Evolutionary conservation across 2,329 filamentous ascomycete genomes (phyloP).

Genomic region (Fonsecaea monophora): DNA sequence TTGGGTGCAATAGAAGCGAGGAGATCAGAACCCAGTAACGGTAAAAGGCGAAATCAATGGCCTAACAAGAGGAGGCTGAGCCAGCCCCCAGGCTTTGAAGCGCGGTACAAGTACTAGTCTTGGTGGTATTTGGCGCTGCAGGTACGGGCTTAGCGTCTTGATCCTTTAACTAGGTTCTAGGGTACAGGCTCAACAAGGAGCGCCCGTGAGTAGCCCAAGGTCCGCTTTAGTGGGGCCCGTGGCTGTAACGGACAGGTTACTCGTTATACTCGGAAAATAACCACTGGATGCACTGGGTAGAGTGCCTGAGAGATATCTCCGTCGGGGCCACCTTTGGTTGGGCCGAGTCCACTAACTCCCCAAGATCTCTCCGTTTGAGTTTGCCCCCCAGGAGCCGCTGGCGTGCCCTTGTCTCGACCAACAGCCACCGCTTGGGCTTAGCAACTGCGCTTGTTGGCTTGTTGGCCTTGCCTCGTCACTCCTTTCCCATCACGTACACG

Average conservation of each 20-base stretch:
- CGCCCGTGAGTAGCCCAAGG: neutral
- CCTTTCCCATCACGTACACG: slow-evolving; percentile 21
- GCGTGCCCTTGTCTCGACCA: slow-evolving; percentile 26
- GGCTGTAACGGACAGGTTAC: slow-evolving; percentile 10
- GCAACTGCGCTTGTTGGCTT: slow-evolving; percentile 22
- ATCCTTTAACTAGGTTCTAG: neutral
- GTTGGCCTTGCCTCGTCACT: slow-evolving; percentile 4
- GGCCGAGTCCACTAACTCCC: slow-evolving; percentile 13
- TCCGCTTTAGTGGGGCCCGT: neutral
- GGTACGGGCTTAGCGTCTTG: neutral
- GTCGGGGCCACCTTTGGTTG: slow-evolving; percentile 16
- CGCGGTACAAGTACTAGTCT: neutral
- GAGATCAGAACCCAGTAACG: slow-evolving; percentile 14
- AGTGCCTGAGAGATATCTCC: slow-evolving; percentile 19
- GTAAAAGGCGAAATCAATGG: neutral
- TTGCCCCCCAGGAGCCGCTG: neutral
- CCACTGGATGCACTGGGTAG: neutral
- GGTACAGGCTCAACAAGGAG: neutral
- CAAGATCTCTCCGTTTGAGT: slow-evolving; percentile 9
- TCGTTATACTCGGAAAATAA: neutral
- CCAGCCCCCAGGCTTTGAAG: neutral
- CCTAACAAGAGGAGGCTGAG: neutral
- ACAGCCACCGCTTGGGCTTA: slow-evolving; percentile 14
- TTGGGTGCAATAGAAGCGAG: slow-evolving; percentile 25
- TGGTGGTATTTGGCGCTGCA: neutral